Evolutionary conservation across 2,329 filamentous ascomycete species (phyloP).

Genomic region (Colletotrichum navitas): DNA sequence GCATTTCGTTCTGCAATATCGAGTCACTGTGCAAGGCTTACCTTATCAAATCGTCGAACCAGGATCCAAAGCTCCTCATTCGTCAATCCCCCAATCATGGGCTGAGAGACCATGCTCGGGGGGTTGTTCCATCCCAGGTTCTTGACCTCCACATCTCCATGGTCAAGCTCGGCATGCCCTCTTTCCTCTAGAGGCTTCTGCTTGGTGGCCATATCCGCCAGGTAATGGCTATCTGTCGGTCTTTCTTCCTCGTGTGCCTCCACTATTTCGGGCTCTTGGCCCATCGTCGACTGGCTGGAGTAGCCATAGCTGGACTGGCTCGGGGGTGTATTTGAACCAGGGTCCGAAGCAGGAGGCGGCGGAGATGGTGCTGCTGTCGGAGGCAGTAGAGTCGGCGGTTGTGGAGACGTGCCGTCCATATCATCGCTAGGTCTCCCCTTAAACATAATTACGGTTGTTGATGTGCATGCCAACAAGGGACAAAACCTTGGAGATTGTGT

Average conservation of each 20-base stretch:
- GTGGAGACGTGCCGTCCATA: conserved; percentile 16
- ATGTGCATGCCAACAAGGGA: background rate
- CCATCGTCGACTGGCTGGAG: conserved; percentile 39
- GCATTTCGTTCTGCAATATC: conserved; percentile 34
- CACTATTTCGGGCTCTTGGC: conserved; percentile 49
- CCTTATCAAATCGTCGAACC: conserved; percentile 79
- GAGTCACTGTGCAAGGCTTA: background rate
- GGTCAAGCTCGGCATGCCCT: conserved; percentile 61
- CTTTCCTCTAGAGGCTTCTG: conserved; percentile 53
- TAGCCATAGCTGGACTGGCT: conserved; percentile 28
- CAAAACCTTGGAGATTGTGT: background rate
- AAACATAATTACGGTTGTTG: conserved; percentile 25
- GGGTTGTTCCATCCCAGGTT: conserved; percentile 79
- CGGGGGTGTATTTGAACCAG: background rate
- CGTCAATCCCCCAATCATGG: conserved; percentile 74
- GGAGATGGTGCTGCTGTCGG: background rate
- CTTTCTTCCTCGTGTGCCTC: conserved; percentile 46
- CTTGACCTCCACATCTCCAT: conserved; percentile 67
- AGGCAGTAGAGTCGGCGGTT: conserved; percentile 8
- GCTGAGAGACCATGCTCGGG: conserved; percentile 66
- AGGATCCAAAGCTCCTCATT: conserved; percentile 83
- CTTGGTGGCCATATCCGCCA: conserved; percentile 50
- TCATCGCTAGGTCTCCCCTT: conserved; percentile 29
- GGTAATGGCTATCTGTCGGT: conserved; percentile 54
- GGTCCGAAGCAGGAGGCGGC: background rate